A percentile compares a stretch with the other conserved stretches of the same genome.
Conservation (phyloP, 169 alveolate species). For the Theileria annulata region DNA sequence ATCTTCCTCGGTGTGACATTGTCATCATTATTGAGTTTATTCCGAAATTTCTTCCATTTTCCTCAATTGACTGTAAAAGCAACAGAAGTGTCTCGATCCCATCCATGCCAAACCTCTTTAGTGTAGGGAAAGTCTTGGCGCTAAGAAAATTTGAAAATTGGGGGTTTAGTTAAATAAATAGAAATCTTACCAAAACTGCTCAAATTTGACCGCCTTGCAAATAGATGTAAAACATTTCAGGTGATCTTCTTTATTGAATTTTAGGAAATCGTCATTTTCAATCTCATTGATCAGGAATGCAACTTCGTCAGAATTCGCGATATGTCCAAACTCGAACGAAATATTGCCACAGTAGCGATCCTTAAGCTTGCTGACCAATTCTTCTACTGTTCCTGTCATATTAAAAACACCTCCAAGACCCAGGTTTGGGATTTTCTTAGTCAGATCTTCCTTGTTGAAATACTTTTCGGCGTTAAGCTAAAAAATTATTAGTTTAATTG, state of each 20-base stretch:
- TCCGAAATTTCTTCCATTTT: slow-evolving; percentile 59
- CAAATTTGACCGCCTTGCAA: slow-evolving; percentile 71
- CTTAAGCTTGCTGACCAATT: slow-evolving; percentile 53
- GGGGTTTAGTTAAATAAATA: not conserved
- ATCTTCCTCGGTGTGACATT: slow-evolving; percentile 96
- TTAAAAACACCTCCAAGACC: slow-evolving; percentile 47
- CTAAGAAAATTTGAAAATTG: slow-evolving; percentile 3
- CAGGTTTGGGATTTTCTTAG: slow-evolving; percentile 13
- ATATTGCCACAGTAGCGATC: slow-evolving; percentile 70
- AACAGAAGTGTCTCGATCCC: slow-evolving; percentile 89
- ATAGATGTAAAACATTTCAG: slow-evolving; percentile 51
- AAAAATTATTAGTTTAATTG: not conserved
- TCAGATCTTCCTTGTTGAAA: slow-evolving; percentile 31
- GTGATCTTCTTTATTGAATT: slow-evolving; percentile 41
- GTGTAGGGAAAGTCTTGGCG: slow-evolving; percentile 83
- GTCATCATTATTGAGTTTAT: slow-evolving; percentile 87
- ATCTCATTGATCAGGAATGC: slow-evolving; percentile 67
- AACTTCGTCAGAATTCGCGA: slow-evolving; percentile 61
- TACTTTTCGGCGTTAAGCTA: slow-evolving; percentile 28
- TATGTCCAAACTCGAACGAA: slow-evolving; percentile 71
- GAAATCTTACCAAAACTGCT: slow-evolving; percentile 64
- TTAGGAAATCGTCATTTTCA: slow-evolving; percentile 54
- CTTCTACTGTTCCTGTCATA: slow-evolving; percentile 42
- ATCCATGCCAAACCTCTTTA: slow-evolving; percentile 92
- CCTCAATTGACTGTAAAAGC: slow-evolving; percentile 76